Evolutionary conservation across 371 early-diverging fungal species (phyloP), one percentile per base, ranked within the genome.

Genomic region (Actinomortierella ambigua): DNA sequence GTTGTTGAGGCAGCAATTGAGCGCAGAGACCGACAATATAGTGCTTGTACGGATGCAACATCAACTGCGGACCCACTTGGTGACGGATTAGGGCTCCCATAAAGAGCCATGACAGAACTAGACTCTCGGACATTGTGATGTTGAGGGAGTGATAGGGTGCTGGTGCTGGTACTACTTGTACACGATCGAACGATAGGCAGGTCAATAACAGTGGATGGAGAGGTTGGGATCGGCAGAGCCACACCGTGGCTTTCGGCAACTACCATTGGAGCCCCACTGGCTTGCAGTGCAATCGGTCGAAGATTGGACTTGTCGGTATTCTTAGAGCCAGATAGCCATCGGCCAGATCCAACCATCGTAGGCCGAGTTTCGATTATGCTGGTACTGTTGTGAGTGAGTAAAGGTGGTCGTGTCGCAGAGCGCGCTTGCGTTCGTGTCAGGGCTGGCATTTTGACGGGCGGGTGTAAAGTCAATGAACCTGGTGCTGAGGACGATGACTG

Each of bases 61-160:
- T 68, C 68, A 15, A 42, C 55, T 29, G 62, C 39, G 0, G 62
- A 59, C 0, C 63, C 63, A 24, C 57, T 58, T 6, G 68, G 68
- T 17, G 62, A 68, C 3, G 68, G 62, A 28, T 52, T 55, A 1
- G 68, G 54, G 18, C 68, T 68, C 11, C 62, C 68, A 51, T 61
- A 68, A n/a, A 68, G 55, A 2, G 57, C 62, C 39, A 68, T 48
- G 20, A 68, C 23, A 2, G 68, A 68, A 18, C 55, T 54, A 3
- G 65, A 65, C 1, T 54, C 27, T 0, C 28, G 18, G 29, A 23
- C 27, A 17, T 0, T 51, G 51, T 29, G n/a, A 18, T n/a, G 18
- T 18, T 51, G 28, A 28, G n/a, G 18, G 29, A 28, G 28, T 3
- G 29, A 51, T 0, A 24, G 51, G 1, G 29, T 51, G 28, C 29